Evolutionary conservation across 2,329 filamentous ascomycete species (phyloP).

Genomic region (Microthyrium microscopicum): DNA sequence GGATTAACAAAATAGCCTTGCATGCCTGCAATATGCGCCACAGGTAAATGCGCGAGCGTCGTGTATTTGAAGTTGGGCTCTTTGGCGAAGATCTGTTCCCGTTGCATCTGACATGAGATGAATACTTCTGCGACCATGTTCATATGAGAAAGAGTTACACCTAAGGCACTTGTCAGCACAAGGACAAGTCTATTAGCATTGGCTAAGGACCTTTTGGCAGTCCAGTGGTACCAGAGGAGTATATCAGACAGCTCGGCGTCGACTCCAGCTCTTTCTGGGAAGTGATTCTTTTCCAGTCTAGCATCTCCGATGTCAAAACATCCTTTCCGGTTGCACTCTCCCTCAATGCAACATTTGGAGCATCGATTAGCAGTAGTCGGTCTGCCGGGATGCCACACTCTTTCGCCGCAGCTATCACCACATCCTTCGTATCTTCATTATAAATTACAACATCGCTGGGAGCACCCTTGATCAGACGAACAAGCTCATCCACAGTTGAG

Average conservation of each 20-base stretch:
- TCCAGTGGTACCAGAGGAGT: conserved; percentile 31
- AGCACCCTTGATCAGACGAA: conserved; percentile 28
- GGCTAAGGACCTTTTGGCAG: conserved; percentile 24
- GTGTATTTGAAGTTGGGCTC: conserved; percentile 19
- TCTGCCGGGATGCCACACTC: conserved; percentile 27
- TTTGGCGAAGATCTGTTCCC: conserved; percentile 13
- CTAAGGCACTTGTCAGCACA: conserved; percentile 8
- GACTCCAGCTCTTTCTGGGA: conserved; percentile 30
- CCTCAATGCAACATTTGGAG: conserved; percentile 20
- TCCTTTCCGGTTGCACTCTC: conserved; percentile 16
- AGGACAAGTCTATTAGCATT: not conserved
- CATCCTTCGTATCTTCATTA: conserved; percentile 31
- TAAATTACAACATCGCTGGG: conserved; percentile 27
- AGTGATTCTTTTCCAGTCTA: conserved; percentile 39
- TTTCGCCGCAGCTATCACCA: conserved; percentile 33
- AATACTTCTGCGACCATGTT: conserved; percentile 26
- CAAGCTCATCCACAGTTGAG: conserved; percentile 34
- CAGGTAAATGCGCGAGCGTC: conserved; percentile 29
- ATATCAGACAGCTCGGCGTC: conserved; percentile 28
- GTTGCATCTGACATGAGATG: conserved; percentile 18
- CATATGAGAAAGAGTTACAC: conserved; percentile 26
- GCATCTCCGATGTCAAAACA: conserved; percentile 20
- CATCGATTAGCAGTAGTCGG: conserved; percentile 36
- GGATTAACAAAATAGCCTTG: conserved; percentile 31
- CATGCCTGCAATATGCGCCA: conserved; percentile 31